phyloP scores from a whole-genome alignment of 805 yeast species.

The Cyberlindnera sargentensis region DNA sequence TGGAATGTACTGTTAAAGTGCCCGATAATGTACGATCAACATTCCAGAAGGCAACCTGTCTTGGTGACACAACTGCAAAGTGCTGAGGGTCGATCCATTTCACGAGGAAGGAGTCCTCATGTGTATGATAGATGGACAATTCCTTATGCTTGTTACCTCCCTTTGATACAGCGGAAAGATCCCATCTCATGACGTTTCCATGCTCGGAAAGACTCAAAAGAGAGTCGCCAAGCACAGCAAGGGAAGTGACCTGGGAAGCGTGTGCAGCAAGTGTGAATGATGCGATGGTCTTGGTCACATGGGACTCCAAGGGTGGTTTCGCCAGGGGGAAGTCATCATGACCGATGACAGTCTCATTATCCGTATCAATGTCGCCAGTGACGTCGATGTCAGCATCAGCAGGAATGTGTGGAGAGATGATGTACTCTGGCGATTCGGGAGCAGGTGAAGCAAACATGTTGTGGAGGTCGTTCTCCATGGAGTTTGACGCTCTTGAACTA shows the following conservation, averaged over 20 bases:
- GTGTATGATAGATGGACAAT: too few relatives aligned
- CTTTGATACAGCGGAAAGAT: too few relatives aligned
- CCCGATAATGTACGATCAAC: too few relatives aligned
- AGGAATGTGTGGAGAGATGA: neutral
- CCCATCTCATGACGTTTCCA: neutral
- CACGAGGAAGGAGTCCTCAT: too few relatives aligned
- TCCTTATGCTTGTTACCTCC: too few relatives aligned
- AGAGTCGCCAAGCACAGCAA: conserved; percentile 1
- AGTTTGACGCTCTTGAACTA: too few relatives aligned
- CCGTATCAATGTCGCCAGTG: conserved; percentile 3
- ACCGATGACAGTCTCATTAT: conserved; percentile 7
- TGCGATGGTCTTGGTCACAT: neutral
- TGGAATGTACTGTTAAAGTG: too few relatives aligned
- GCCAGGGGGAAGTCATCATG: conserved; percentile 1
- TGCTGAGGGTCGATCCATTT: too few relatives aligned
- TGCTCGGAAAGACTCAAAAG: conserved; percentile 7
- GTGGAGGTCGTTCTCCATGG: neutral
- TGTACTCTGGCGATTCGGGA: conserved; percentile 4
- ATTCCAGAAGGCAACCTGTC: too few relatives aligned
- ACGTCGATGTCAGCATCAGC: neutral
- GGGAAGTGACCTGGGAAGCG: conserved; percentile 2
- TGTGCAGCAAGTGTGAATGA: conserved; percentile 6
- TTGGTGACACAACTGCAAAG: too few relatives aligned
- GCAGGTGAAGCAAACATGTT: conserved; percentile 4
- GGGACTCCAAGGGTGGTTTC: neutral